Base-by-base conservation (phyloP, 2,329 filamentous ascomycete genomes). In the Pestalotiopsis fici region DNA sequence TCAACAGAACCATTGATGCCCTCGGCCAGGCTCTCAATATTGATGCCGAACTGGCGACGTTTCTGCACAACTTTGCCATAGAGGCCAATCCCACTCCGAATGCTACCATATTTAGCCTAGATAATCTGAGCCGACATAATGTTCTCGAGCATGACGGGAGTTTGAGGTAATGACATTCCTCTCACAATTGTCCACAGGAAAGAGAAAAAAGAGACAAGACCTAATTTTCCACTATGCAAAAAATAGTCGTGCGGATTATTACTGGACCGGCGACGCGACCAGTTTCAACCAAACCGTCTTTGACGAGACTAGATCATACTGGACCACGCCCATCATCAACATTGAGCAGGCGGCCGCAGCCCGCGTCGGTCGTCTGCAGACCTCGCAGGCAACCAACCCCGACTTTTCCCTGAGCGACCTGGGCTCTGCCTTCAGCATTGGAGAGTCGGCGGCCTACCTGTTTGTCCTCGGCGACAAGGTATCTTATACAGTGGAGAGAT, bases 241-340 rank as follows among this genome's bases (percentile, higher is more conserved):
- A n/a, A 18, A 64, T 25, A 84, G 82, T 54, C 85, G 85, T 28
- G 72, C 77, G 1, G 86, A 88, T 67, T 82, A 80, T 9, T 83
- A 76, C 78, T 81, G 57, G 57, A 60, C 86, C 65, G 86, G 85
- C 25, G 83, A 84, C 74, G 83, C 84, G 70, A 80, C 85, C 70
- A 66, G 82, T 66, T 88, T 88, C 78, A 86, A 88, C 74, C 76
- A 83, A 64, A 82, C 79, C 2, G 73, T 87, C 69, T 88, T 87
- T 73, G 80, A 83, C 64, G 74, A 81, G 66, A 81, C 81, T 0
- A 77, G 71, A 50, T 67, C 71, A 4, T 87, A 83, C 75, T 88
- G 84, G 83, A 84, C 80, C 0, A 76, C 66, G 0, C 73, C 78
- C 3, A 74, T 77, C 21, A 71, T 88, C 35, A 75, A 79, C 25